Conservation (phyloP, 495 filamentous ascomycete species). For the Pyronema domesticum region DNA sequence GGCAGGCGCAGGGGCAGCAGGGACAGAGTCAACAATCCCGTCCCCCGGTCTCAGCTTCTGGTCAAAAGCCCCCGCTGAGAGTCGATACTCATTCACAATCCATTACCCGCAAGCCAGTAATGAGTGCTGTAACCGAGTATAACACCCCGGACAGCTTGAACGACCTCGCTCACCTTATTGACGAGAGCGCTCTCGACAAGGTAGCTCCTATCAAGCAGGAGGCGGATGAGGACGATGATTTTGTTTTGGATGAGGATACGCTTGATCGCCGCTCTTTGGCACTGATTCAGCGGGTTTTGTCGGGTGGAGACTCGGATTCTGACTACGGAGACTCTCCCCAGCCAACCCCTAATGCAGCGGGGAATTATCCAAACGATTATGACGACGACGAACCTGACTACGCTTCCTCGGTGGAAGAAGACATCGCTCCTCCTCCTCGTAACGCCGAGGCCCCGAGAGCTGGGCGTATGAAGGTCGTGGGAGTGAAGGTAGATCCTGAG, state of each 20-base stretch:
- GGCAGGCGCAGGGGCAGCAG: too few species aligned
- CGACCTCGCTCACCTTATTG: constrained; percentile 46
- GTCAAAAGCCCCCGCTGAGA: constrained; percentile 16
- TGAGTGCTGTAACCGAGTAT: constrained; percentile 29
- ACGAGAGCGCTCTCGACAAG: constrained; percentile 43
- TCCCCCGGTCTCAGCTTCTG: constrained; percentile 12
- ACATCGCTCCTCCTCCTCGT: constrained; percentile 19
- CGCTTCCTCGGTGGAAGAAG: constrained; percentile 27
- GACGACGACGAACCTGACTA: constrained; percentile 29
- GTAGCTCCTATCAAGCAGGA: constrained; percentile 14
- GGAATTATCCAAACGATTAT: neutral
- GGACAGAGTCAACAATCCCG: neutral
- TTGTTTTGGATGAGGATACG: constrained; percentile 15
- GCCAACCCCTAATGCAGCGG: too few species aligned
- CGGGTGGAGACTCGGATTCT: constrained; percentile 18
- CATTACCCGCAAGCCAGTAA: constrained; percentile 49
- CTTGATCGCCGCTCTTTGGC: constrained; percentile 15
- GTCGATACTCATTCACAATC: constrained; percentile 27
- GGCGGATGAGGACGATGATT: constrained; percentile 2
- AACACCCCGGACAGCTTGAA: constrained; percentile 37
- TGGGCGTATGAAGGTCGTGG: constrained; percentile 69
- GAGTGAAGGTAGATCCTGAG: constrained; percentile 30
- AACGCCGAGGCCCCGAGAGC: constrained; percentile 50
- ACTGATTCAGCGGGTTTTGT: constrained; percentile 18
- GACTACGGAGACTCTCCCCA: constrained; percentile 22